Percentiles rank a stretch among this genome's conserved stretches.
Conservation (phyloP, 228 moss, liverwort and hornwort species). For the Sphagnum magellanicum region DNA sequence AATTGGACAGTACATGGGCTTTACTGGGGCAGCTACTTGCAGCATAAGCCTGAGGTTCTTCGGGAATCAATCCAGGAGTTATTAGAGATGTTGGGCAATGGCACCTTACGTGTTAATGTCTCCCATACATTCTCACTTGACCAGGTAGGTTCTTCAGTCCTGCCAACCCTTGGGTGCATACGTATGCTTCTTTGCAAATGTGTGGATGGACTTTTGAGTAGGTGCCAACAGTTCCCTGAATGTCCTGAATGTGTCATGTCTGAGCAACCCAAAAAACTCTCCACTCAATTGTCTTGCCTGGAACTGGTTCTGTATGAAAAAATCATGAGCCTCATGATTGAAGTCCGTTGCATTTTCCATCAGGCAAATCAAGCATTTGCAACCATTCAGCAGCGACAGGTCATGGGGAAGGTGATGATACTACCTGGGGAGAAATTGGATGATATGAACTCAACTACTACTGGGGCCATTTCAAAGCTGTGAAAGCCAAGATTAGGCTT, state of each 20-base stretch:
- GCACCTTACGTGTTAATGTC: conserved; percentile 51
- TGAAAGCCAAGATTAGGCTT: not conserved
- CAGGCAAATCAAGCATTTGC: conserved; percentile 85
- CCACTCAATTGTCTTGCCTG: too few species aligned
- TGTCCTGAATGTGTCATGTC: too few species aligned
- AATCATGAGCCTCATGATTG: not conserved
- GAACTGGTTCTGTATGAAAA: too few species aligned
- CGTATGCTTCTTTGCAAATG: not conserved
- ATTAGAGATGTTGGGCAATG: conserved; percentile 58
- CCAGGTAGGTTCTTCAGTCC: conserved; percentile 34
- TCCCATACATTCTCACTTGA: conserved; percentile 64
- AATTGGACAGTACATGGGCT: conserved; percentile 93
- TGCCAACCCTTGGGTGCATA: not conserved
- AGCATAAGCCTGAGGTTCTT: conserved; percentile 49
- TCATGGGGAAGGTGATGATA: conserved; percentile 68
- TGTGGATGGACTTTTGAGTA: too few species aligned
- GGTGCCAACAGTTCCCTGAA: too few species aligned
- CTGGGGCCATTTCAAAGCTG: not conserved
- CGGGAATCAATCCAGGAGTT: conserved; percentile 49
- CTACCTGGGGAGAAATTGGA: conserved; percentile 19
- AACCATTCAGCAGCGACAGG: conserved; percentile 67
- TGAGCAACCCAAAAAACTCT: too few species aligned
- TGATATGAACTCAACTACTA: not conserved
- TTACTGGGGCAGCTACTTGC: conserved; percentile 72
- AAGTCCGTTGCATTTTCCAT: not conserved